phyloP scores from a whole-genome alignment of 2,329 filamentous ascomycete genomes.

The Botrytis sinoallii region DNA sequence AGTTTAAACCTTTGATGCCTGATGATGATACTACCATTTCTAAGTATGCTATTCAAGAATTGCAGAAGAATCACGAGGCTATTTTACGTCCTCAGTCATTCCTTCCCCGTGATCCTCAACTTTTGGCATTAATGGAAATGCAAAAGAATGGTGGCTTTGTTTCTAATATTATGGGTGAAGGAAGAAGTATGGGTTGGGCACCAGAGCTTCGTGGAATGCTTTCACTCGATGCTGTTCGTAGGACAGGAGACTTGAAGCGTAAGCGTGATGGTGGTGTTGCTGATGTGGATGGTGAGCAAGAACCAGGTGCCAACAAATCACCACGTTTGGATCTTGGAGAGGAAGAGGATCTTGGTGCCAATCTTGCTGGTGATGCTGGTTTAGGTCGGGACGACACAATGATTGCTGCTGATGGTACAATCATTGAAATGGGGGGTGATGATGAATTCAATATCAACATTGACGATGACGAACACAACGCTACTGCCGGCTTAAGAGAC shows the following conservation, averaged over 20 bases:
- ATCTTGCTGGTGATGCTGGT: constrained; percentile 48
- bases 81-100: constrained; percentile 82
- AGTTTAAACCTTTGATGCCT: constrained; percentile 77
- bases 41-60: constrained; percentile 74
- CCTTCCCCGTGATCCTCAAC: constrained; percentile 79
- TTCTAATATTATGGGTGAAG: constrained; percentile 78
- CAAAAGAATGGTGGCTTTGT: constrained; percentile 90
- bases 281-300: constrained; percentile 71
- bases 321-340: constrained; percentile 64
- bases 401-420: constrained; percentile 54
- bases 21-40: constrained; percentile 75
- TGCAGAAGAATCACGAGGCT: constrained; percentile 79
- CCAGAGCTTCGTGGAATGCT: constrained; percentile 89
- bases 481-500: constrained; percentile 43
- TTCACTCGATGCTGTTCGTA: constrained; percentile 77
- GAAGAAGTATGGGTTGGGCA: constrained; percentile 76
- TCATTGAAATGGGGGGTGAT: constrained; percentile 62
- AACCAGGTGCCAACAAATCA: constrained; percentile 54
- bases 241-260: constrained; percentile 79
- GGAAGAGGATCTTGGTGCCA: constrained; percentile 49
- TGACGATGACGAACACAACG: constrained; percentile 48
- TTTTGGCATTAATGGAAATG: constrained; percentile 86
- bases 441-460: constrained; percentile 43
- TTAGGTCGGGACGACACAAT: constrained; percentile 45
- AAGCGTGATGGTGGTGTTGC: constrained; percentile 88